Base-by-base conservation (phyloP, 163 green algal genomes). In the Chlamydomonas reinhardtii region DNA sequence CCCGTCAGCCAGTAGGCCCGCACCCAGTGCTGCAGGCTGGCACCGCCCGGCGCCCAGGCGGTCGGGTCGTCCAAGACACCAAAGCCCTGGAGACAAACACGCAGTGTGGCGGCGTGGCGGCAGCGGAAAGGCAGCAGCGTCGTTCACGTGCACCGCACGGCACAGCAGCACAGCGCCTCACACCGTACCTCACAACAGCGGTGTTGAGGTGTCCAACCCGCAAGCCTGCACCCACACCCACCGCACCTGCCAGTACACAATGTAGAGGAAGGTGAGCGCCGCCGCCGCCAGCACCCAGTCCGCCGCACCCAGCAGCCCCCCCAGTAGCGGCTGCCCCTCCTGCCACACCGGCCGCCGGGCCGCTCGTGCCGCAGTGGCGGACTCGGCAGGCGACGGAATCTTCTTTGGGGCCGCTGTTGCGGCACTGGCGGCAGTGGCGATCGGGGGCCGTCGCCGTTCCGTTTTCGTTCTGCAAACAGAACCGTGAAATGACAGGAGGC, bases 1-100 rank as follows among this genome's bases (percentile, higher is more conserved):
- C 43, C 80, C 17, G 78, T 52, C 37, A 74, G 65, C 86, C 86
- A 90, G 78, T 86, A 90, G 29, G 14, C 15, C 31, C 56, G n/a
- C 14, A 69, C 59, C 69, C 85, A 69, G 54, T 31, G 12, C 19
- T 43, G 20, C 34, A 85, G 76, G 27, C 66, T 83, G 82, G 24
- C 34, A 9, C 61, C 64, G 29, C 61, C 61, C 8, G 61, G 61
- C 14, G 25, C 24, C 61, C 61, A 66, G 17, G 61, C 20, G 61
- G 31, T 22, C 14, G 25, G 3, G 25, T 66, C 14, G 61, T 29
- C 61, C 11, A 66, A 66, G 61, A 66, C 12, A 4, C 61, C 61
- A 31, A 66, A 66, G 61, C 25, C 61, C 61, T 66, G 61, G 20
- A 14, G 17, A 31, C 39, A 8, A 48, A n/a, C n/a, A n/a, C n/a